Conservation (phyloP, 163 green algal genomes). For the Scenedesmus sp. region DNA sequence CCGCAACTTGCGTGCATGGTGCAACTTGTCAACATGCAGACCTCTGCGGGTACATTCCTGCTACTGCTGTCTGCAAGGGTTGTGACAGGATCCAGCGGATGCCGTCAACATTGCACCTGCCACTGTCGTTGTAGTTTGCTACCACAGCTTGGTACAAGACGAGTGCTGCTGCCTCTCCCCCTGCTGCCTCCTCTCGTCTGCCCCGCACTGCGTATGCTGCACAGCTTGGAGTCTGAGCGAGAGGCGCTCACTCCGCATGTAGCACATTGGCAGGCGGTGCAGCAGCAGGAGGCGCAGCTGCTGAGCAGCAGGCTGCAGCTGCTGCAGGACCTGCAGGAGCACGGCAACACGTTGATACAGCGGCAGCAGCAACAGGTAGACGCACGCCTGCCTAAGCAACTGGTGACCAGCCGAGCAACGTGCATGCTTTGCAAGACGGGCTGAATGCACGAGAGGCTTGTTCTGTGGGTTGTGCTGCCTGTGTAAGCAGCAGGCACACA, state of each 20-base stretch:
- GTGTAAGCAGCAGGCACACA: neutral
- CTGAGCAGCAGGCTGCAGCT: neutral
- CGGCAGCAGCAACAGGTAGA: conserved; percentile 8
- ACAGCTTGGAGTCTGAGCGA: conserved; percentile 52
- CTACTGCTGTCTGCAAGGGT: no score
- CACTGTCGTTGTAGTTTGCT: no score
- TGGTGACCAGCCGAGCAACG: neutral
- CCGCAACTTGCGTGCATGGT: no score
- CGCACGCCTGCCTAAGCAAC: neutral
- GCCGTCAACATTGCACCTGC: neutral
- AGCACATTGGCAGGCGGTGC: conserved; percentile 36
- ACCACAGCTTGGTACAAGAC: no score
- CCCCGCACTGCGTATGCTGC: neutral
- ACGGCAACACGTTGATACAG: neutral
- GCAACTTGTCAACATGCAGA: no score
- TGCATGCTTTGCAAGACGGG: no score
- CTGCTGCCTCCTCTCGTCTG: neutral
- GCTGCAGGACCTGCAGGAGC: conserved; percentile 28
- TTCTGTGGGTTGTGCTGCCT: neutral
- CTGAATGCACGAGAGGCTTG: no score
- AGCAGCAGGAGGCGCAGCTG: conserved; percentile 14
- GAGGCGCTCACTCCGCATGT: conserved; percentile 53
- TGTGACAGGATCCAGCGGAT: no score
- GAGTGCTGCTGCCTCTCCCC: neutral
- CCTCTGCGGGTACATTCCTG: no score